Evolutionary conservation across 345 rosid genomes (phyloP).

Genomic region (Noccaea caerulescens): DNA sequence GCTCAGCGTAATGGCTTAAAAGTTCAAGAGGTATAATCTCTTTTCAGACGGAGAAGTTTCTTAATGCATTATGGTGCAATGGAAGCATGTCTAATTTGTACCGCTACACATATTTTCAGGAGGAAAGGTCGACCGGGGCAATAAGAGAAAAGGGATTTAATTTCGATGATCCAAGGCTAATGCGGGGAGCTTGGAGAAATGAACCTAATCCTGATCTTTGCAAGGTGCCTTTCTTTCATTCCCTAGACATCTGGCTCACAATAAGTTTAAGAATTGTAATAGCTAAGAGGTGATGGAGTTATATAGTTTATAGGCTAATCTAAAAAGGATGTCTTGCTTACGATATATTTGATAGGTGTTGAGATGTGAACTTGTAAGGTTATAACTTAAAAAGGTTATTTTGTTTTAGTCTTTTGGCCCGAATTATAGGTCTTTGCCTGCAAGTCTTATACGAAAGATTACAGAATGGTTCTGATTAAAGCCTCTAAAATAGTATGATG

Average conservation of each 20-base stretch:
- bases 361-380: slow-evolving; percentile 18
- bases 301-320: slow-evolving; percentile 13
- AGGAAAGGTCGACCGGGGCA: slow-evolving; percentile 52
- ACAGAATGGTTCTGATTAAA: slow-evolving; percentile 6
- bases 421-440: slow-evolving; percentile 10
- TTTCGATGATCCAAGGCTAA: slow-evolving; percentile 88
- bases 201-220: slow-evolving; percentile 89
- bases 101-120: slow-evolving; percentile 48
- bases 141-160: slow-evolving; percentile 87
- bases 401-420: slow-evolving; percentile 5
- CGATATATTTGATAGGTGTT: slow-evolving; percentile 1
- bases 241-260: slow-evolving; percentile 8
- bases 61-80: slow-evolving; percentile 32
- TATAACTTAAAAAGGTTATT: slow-evolving; percentile 10
- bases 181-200: slow-evolving; percentile 99
- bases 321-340: slow-evolving; percentile 8
- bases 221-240: slow-evolving; percentile 63
- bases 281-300: slow-evolving; percentile 17
- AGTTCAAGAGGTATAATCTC: slow-evolving; percentile 64
- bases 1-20: slow-evolving; percentile 73
- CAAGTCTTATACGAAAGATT: slow-evolving; percentile 24
- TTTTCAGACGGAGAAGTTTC: slow-evolving; percentile 30
- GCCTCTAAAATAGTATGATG: background rate
- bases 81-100: slow-evolving; percentile 30
- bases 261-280: slow-evolving; percentile 19